Base-by-base conservation (phyloP, 495 filamentous ascomycete genomes). In the Niebla homalea region DNA sequence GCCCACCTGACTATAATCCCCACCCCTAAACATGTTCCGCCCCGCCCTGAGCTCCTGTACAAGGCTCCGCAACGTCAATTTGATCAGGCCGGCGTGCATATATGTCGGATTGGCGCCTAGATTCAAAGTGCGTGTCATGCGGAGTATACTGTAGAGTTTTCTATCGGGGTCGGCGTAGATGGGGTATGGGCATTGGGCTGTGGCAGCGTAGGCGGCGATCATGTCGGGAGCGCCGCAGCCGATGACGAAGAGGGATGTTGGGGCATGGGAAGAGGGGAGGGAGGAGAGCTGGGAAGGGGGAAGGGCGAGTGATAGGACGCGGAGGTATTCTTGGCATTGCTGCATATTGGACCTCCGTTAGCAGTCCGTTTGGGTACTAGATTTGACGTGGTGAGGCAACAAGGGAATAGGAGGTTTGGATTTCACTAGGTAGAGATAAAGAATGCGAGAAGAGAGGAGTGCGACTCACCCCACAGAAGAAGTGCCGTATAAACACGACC, bases 401-500 rank as follows among this genome's bases (percentile, higher is more conserved):
- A 25, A 6, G 21, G 10, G n/a, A 36, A 11, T 35, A 8, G 12
- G 5, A 32, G 38, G 25, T 10, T 2, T 11, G 3, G 29, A 2
- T 8, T 12, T 51, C 38, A 51, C n/a, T 38, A 14, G 37, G 52
- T 4, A 26, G 41, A 40, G 39, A 55, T 11, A 25, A 45, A 7
- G 41, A 14, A 49, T 50, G 49, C 36, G 47, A 48, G 45, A 43
- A 52, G 39, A 41, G 36, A 16, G 45, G 29, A 10, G 18, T 20
- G 16, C 43, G 51, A 70, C 87, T 67, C 71, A 85, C 85, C 2
- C 87, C 85, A 58, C 88, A 94, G 71, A 85, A 90, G 68, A 94
- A 94, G 65, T 94, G 87, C 20, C 88, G 75, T 41, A 94, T 74
- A 58, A 94, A 94, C 46, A 93, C 78, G 16, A 93, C 62, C 25